Percentiles rank a stretch among this genome's conserved stretches.
These are phyloP conservation scores for Pterocarpus santalinus DNA, from an alignment of 306 rosid species.

Conservation along the genomic window DNA sequence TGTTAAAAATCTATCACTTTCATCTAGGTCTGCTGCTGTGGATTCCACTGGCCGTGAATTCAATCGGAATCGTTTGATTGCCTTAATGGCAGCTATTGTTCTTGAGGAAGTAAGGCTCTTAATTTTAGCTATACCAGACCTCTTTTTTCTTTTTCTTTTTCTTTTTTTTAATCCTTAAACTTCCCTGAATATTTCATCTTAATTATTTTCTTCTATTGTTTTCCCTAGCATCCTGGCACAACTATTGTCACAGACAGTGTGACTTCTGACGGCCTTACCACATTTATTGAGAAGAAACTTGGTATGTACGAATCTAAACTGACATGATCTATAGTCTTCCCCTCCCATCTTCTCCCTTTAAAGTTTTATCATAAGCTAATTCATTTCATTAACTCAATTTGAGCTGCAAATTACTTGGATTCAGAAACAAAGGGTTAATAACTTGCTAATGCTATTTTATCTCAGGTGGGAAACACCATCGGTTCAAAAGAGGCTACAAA, in stretches of 20 bases:
- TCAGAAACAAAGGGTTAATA: neutral
- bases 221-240: constrained; percentile 88
- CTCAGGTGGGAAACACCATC: constrained; percentile 92
- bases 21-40: constrained; percentile 95
- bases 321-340: constrained; percentile 19
- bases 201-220: constrained; percentile 33
- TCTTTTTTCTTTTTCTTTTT: neutral
- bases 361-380: constrained; percentile 23
- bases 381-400: constrained; percentile 23
- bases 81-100: constrained; percentile 95
- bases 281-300: constrained; percentile 91
- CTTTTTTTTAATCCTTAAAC: neutral
- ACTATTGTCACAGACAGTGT: constrained; percentile 97
- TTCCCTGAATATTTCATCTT: constrained; percentile 9
- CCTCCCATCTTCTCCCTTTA: constrained; percentile 7
- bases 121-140: constrained; percentile 33
- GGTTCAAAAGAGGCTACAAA: constrained; percentile 97
- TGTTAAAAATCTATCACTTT: constrained; percentile 31
- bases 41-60: constrained; percentile 87
- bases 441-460: constrained; percentile 47
- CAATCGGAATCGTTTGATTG: constrained; percentile 91
- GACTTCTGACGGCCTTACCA: constrained; percentile 95
- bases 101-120: constrained; percentile 80
- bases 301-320: constrained; percentile 61
- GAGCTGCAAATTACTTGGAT: constrained; percentile 8